Evolutionary conservation across 441 rosid genomes (phyloP), one percentile per base, ranked within the genome.

Genomic region (Breynia disticha): DNA sequence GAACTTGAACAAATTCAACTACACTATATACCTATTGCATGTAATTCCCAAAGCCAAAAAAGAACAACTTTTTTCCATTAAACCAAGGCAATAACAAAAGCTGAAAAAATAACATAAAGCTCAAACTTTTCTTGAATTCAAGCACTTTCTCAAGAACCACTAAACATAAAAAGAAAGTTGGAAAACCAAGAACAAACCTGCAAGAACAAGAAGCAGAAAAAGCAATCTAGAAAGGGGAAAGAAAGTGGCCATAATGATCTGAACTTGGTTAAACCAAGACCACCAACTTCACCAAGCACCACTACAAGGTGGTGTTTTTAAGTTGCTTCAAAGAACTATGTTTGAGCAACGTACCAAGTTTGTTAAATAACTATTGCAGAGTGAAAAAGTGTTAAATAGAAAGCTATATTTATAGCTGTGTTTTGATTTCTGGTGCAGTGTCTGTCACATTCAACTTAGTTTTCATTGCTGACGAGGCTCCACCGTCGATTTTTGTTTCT

Each of bases 201-300:
- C 62, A 49, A 77, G 68, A 49, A 37, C 16, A 56, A 58, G 39
- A 47, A 72, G 51, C 49, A 78, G 28, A 47, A 69, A 32, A 52
- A 50, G 53, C 16, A 64, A 13, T 58, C 44, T 53, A 41, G 52
- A 37, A 51, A 63, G 62, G 46, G 24, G 38, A 63, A 17, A 63
- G 66, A 24, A 50, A 57, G 49, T 13, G 50, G 71, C 81, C 81
- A 56, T 73, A 14, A 35, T 63, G 65, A 65, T 65, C 67, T 12
- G 46, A 60, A 56, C 56, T 51, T 63, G 59, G 66, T 48, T 16
- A 2, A 46, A 35, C 61, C 51, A 50, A 41, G 52, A 21, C 39
- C 56, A 49, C 50, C 46, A 15, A 12, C 39, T 19, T 41, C 44
- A 41, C 44, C 44, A 41, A 41, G 3, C 3, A 41, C 13, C 44